Conservation (phyloP, 2,329 filamentous ascomycete genomes). For the Bipolaris oryzae region DNA sequence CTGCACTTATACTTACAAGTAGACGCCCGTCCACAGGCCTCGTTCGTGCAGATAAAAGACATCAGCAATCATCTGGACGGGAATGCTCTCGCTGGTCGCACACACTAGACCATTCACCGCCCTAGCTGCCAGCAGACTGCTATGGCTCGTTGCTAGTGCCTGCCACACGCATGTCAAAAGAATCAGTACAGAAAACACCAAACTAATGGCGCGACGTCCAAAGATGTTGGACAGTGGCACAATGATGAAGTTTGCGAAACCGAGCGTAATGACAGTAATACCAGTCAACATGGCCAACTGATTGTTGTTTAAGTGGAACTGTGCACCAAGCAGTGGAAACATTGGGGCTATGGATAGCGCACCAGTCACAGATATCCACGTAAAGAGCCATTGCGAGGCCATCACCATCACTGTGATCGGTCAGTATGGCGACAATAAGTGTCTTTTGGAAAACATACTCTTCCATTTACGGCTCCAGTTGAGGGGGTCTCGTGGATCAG, state of each 20-base stretch:
- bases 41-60: constrained; percentile 55
- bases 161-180: constrained; percentile 53
- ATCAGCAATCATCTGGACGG: constrained; percentile 53
- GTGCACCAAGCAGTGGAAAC: constrained; percentile 50
- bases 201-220: constrained; percentile 49
- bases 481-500: constrained; percentile 44
- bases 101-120: constrained; percentile 53
- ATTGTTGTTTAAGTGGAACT: constrained; percentile 51
- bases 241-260: constrained; percentile 54
- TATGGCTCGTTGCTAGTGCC: constrained; percentile 51
- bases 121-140: constrained; percentile 52
- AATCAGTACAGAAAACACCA: constrained; percentile 50
- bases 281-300: constrained; percentile 52
- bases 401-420: constrained; percentile 40
- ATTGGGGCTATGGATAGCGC: constrained; percentile 53
- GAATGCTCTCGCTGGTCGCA: constrained; percentile 53
- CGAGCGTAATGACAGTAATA: constrained; percentile 53
- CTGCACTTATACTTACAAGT: constrained; percentile 37
- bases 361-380: constrained; percentile 52
- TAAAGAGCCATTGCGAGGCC: constrained; percentile 49
- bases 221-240: constrained; percentile 54
- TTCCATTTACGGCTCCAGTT: constrained; percentile 48
- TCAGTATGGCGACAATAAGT: neutral
- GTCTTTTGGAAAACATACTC: constrained; percentile 19
- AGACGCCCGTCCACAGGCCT: constrained; percentile 49